Conservation (phyloP, 2,329 filamentous ascomycete species). For the Alternaria hordeiaustralica region DNA sequence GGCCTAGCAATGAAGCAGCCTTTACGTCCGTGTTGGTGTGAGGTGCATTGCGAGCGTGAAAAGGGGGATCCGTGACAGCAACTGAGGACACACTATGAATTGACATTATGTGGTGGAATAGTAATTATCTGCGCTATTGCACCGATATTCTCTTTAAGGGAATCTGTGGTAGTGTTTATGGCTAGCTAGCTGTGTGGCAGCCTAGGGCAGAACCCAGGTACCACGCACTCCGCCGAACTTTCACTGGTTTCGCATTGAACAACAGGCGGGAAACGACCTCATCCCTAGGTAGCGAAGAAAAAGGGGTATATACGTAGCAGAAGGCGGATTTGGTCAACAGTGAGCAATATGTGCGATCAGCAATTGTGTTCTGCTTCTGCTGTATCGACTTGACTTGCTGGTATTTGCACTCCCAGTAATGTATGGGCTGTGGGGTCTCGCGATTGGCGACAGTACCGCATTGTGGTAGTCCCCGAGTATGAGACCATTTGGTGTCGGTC, state of each 20-base stretch:
- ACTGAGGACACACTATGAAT: background rate
- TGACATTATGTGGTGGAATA: background rate
- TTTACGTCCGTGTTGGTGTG: background rate
- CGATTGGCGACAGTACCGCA: background rate
- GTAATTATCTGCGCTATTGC: background rate
- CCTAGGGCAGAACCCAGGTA: background rate
- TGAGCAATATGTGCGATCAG: background rate
- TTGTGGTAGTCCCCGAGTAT: background rate
- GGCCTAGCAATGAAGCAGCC: background rate
- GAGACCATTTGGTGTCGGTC: background rate
- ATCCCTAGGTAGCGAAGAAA: background rate
- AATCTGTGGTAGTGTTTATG: background rate
- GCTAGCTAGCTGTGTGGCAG: background rate
- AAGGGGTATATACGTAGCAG: too few species aligned
- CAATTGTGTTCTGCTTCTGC: background rate
- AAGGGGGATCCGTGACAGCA: background rate
- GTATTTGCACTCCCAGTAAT: background rate
- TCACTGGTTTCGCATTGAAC: background rate
- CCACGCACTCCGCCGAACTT: background rate
- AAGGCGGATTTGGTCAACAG: background rate
- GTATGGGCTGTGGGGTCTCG: background rate
- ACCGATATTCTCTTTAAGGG: background rate
- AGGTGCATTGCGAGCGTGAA: background rate
- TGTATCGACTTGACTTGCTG: background rate
- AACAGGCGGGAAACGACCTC: background rate